Evolutionary conservation across 495 filamentous ascomycete genomes (phyloP).

Genomic region (Penicillium pancosmium): DNA sequence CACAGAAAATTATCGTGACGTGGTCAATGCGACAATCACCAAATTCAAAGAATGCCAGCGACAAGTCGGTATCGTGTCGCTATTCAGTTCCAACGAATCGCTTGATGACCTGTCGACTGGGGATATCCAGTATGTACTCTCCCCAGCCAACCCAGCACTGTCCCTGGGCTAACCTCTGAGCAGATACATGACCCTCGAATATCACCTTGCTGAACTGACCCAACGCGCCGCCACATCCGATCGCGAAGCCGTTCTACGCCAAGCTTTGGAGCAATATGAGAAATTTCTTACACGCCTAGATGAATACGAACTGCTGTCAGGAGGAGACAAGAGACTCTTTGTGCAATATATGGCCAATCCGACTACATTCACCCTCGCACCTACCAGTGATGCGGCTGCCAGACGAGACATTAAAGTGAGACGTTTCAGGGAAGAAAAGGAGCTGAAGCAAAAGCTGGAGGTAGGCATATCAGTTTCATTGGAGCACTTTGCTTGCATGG

Average conservation of each 20-base stretch:
- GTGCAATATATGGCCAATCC: slow-evolving; percentile 69
- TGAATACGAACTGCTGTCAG: slow-evolving; percentile 71
- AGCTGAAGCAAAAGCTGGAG: slow-evolving; percentile 81
- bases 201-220: slow-evolving; percentile 68
- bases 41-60: slow-evolving; percentile 72
- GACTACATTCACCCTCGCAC: slow-evolving; percentile 67
- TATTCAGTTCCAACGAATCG: slow-evolving; percentile 90
- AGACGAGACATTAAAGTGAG: slow-evolving; percentile 82
- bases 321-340: slow-evolving; percentile 69
- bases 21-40: slow-evolving; percentile 65
- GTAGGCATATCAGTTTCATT: slow-evolving; percentile 36
- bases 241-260: slow-evolving; percentile 64
- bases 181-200: slow-evolving; percentile 72
- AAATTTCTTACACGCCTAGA: slow-evolving; percentile 75
- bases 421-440: slow-evolving; percentile 83
- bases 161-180: slow-evolving; percentile 19
- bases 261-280: slow-evolving; percentile 70
- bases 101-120: slow-evolving; percentile 84
- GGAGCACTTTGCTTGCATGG: not conserved
- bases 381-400: slow-evolving; percentile 68
- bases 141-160: slow-evolving; percentile 34
- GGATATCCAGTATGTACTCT: slow-evolving; percentile 69
- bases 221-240: slow-evolving; percentile 55
- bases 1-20: slow-evolving; percentile 64
- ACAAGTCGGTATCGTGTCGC: slow-evolving; percentile 66